Evolutionary conservation across 2,329 filamentous ascomycete species (phyloP), one percentile per base, ranked within the genome.

Genomic region (Ophiostoma ulmi): DNA sequence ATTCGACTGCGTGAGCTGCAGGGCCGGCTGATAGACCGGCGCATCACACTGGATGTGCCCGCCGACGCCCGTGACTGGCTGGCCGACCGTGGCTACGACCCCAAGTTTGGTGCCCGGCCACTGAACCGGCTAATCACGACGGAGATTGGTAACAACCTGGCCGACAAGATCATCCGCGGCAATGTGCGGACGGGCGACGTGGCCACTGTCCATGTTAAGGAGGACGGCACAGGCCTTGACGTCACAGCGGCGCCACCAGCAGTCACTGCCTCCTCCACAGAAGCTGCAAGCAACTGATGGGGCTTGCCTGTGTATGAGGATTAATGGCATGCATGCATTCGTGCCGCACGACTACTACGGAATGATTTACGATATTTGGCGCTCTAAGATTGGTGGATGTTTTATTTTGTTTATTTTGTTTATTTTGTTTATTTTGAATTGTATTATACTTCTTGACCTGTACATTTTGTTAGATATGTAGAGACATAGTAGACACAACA

Each of bases 91-190:
- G 94, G 94, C 1, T 98, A 98, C 78, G 93, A 97, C 77, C 92
- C 94, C 31, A 90, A 90, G 76, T 98, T 93, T 78, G 95, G 95
- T 73, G 95, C 95, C 8, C 86, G 95, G 7, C 95, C 95, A 38
- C 84, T 98, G 41, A 97, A 98, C 79, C 86, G 95, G 52, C 85
- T 98, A 69, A 97, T 98, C 74, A 88, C 91, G 31, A 97, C 91
- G 76, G 89, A 97, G 80, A 93, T 99, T 74, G 90, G 92, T 72
- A 97, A 97, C 78, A 85, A 88, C 3, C 84, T 98, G 55, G 95
- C 95, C 0, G 94, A 97, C 77, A 91, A 90, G 82, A 96, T 99
- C 76, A 98, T 98, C 75, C 85, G 91, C 70, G 95, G 95, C 26
- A 83, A 93, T 79, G 81, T 98, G 72, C 91, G 89, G 79, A 87